Conservation (phyloP, 78 protist genomes). For the Chrysochromulina tobinii region DNA sequence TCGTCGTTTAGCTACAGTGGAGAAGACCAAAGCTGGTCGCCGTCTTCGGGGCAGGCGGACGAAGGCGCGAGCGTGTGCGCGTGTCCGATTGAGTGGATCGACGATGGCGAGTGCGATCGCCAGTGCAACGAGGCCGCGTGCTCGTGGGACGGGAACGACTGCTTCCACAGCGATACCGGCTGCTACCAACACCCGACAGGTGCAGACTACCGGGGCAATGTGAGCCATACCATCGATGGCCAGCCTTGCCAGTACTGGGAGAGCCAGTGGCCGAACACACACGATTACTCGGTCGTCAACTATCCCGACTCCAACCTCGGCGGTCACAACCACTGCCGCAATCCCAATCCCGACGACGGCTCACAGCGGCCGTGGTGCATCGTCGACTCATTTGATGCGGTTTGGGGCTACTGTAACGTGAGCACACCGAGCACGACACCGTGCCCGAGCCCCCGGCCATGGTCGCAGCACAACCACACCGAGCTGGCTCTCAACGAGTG, state of each 20-base stretch:
- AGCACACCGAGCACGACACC: background rate
- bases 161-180: background rate
- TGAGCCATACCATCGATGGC: background rate
- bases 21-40: too few species aligned
- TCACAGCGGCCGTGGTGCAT: background rate
- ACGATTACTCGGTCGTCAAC: background rate
- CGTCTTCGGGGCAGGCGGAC: too few species aligned
- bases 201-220: background rate
- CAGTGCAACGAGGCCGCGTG: background rate
- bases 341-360: background rate
- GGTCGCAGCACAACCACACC: too few species aligned
- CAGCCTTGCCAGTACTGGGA: background rate
- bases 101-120: background rate
- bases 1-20: too few species aligned
- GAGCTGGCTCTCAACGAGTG: too few species aligned
- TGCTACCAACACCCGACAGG: background rate
- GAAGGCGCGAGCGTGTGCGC: too few species aligned
- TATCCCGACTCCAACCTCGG: background rate
- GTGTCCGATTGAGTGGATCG: background rate
- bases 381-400: background rate
- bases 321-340: slow-evolving; percentile 6
- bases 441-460: too few species aligned
- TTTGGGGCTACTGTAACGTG: background rate
- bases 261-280: background rate
- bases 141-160: background rate